These are phyloP conservation scores for Eucalyptus camaldulensis DNA, from an alignment of 345 rosid genomes.

Conservation along the genomic window DNA sequence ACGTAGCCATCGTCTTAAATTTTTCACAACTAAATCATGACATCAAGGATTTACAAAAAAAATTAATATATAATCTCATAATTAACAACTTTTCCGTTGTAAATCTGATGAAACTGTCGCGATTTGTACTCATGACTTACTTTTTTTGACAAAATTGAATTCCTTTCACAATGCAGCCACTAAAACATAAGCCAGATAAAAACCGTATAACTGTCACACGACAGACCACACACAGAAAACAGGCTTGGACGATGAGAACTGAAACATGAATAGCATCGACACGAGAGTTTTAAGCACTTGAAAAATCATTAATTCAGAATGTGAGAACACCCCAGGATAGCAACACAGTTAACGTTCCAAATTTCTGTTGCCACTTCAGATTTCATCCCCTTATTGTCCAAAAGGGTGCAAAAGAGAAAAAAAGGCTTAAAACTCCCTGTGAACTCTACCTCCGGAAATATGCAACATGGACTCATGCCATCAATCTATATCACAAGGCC, in stretches of 20 bases:
- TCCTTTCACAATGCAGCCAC: not conserved
- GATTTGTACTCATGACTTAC: not conserved
- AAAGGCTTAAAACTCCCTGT: not conserved
- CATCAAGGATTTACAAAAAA: not conserved
- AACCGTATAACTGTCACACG: not conserved
- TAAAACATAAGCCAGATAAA: not conserved
- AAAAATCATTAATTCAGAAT: not conserved
- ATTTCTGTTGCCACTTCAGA: not conserved
- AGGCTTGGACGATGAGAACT: not conserved
- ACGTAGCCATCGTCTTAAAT: rapidly evolving
- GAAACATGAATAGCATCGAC: not conserved
- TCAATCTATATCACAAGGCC: not conserved
- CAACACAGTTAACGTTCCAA: not conserved
- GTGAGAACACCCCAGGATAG: not conserved
- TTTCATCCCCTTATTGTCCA: not conserved
- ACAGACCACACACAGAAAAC: not conserved
- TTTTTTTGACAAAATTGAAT: not conserved
- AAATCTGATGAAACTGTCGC: not conserved
- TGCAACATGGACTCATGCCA: not conserved
- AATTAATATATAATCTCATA: not conserved
- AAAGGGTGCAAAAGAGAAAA: not conserved
- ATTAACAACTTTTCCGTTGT: not conserved
- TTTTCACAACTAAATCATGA: not conserved
- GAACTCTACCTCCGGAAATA: not conserved
- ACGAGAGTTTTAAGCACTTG: not conserved